Base-by-base conservation (phyloP, 2,329 filamentous ascomycete species). In the Xylariaceae sp. region DNA sequence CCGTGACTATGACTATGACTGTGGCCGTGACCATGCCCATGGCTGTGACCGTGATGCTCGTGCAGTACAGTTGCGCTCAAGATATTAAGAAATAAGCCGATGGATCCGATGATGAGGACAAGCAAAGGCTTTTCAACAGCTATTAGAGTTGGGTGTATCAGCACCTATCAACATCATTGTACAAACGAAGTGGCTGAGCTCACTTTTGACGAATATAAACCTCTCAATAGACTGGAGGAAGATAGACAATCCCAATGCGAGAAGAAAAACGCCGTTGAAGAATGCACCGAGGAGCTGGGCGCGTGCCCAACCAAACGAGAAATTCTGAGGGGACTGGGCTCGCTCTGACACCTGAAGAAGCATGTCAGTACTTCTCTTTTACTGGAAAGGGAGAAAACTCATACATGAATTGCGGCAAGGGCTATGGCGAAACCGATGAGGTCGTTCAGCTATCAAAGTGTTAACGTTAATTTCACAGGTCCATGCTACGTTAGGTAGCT, bases 241-340 rank as follows among this genome's bases (percentile, higher is more conserved):
- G 48, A 91, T 88, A 67, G 85, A 89, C 37, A 90, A 70, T 1
- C 86, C 86, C 2, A 91, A 73, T 0, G 85, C 87, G 12, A 90
- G 70, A 1, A 91, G 76, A 55, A 91, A 88, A 1, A 85, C 83
- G 11, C 87, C 87, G 64, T 91, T 91, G 76, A 91, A 91, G 69
- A 91, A 91, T 27, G 86, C 86, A 4, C 87, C 87, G 0, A 91
- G 74, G 1, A 90, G 69, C n/a, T 81, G 80, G 12, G 87, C 86
- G 34, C 88, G 79, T 54, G 88, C 84, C 87, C 86, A 91, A n/a
- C 87, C 87, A 61, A 88, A 91, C 0, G 86, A 81, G 12, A 88
- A 74, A 7, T 74, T 75, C 57, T 79, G 74, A 0, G 85, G 85
- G 1, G 79, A 79, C 4, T 79, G 71, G 44, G 74, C 72, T 42